Evolutionary conservation across 192 early-diverging fungal genomes (phyloP).

Genomic region (Tieghemiomyces parasiticus): DNA sequence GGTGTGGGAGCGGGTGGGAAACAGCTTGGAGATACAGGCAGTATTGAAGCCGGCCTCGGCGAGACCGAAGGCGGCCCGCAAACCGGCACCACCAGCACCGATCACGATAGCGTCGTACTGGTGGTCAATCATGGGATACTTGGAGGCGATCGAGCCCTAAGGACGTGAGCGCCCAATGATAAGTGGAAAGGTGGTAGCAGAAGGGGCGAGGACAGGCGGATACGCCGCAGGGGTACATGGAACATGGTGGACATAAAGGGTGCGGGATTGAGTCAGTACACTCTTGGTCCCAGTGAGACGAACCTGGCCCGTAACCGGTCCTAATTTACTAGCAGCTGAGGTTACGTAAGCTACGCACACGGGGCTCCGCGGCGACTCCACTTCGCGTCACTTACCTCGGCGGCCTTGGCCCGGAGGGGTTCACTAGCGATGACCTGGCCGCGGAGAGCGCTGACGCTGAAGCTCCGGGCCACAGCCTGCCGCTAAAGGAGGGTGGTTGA

Average conservation of each 20-base stretch:
- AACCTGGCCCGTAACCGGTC: constrained; percentile 3
- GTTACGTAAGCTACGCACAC: neutral
- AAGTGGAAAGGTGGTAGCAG: neutral
- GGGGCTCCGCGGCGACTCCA: neutral
- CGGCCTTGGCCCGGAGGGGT: constrained; percentile 58
- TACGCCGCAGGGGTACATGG: neutral
- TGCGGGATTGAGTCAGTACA: constrained; percentile 6
- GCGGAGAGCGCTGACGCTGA: constrained; percentile 49
- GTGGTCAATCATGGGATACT: constrained; percentile 95
- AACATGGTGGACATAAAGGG: neutral
- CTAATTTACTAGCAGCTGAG: neutral
- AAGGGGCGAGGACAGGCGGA: neutral
- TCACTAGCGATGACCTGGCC: constrained; percentile 52
- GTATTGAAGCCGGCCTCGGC: constrained; percentile 91
- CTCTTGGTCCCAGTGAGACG: neutral
- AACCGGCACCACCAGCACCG: constrained; percentile 95
- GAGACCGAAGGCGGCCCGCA: constrained; percentile 94
- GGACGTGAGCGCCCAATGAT: too few species aligned
- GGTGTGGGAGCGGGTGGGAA: constrained; percentile 96
- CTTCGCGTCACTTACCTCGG: constrained; percentile 28
- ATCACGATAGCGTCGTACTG: constrained; percentile 97
- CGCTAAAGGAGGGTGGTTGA: too few species aligned
- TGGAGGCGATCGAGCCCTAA: constrained; percentile 40
- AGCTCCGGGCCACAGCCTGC: too few species aligned
- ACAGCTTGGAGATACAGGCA: constrained; percentile 95